Evolutionary conservation across 2,329 filamentous ascomycete species (phyloP), one percentile per base, ranked within the genome.

Genomic region (Phoma sp.): DNA sequence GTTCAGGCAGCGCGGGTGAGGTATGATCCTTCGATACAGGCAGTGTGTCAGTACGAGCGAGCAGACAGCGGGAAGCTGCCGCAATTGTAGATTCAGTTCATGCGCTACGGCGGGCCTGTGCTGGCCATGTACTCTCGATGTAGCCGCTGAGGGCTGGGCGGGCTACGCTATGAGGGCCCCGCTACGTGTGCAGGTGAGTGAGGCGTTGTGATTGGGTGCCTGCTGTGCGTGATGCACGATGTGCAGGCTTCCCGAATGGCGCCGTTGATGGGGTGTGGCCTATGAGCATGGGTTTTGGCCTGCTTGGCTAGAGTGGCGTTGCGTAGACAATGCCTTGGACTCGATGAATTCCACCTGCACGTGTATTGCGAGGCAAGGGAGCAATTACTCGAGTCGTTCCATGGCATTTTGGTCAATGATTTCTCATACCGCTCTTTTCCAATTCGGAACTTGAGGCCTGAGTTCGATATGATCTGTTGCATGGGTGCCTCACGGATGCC

Each of bases 21-120:
- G 45, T 49, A 49, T 46, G 34, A 15, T 29, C 51, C 60, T 59
- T 67, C 67, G 70, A 69, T 66, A 74, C 72, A 59, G 58, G 60
- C 66, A 62, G 65, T 65, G 72, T 74, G 60, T 73, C 71, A 74
- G 68, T 62, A 61, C 47, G 59, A 37, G 52, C 54, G 52, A 60
- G 61, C 64, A 57, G 60, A 64, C 63, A 65, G 69, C 62, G 66
- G 57, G 60, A 56, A 38, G 54, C 54, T 56, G 51, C 66, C 61
- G 61, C 66, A 73, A 69, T 68, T 67, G 69, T 68, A 72, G 49
- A 66, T 59, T 49, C 53, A 53, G 61, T 64, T 73, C 66, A 74
- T 74, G 72, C 72, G 65, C 66, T 56, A 57, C 61, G 39, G 39
- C n/a, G 34, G 42, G 42, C 51, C 47, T 53, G 54, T 45, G 55